phyloP scores from a whole-genome alignment of 2,329 filamentous ascomycete genomes.

The Myriosclerotinia scirpicola region DNA sequence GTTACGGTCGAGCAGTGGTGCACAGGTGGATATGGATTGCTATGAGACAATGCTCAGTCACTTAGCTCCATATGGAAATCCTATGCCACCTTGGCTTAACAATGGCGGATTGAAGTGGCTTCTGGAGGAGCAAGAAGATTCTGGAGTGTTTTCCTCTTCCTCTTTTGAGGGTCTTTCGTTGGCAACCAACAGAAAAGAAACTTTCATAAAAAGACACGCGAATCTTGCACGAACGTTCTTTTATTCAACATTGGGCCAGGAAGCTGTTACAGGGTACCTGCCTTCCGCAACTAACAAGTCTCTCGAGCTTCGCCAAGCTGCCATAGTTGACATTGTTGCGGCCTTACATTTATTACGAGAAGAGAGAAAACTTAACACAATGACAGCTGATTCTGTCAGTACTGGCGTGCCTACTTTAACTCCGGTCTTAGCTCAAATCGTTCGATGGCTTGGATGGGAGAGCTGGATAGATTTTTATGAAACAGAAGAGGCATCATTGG shows the following conservation, averaged over 20 bases:
- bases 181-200: conserved; percentile 50
- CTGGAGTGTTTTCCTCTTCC: conserved; percentile 31
- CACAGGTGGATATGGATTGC: conserved; percentile 42
- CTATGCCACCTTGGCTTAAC: conserved; percentile 57
- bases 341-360: conserved; percentile 85
- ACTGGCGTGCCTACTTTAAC: conserved; percentile 55
- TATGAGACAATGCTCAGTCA: conserved; percentile 50
- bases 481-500: conserved; percentile 55
- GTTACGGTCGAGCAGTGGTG: conserved; percentile 52
- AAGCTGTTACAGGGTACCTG: conserved; percentile 56
- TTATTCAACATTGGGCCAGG: conserved; percentile 55
- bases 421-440: conserved; percentile 77
- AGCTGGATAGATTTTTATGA: conserved; percentile 63
- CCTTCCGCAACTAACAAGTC: conserved; percentile 57
- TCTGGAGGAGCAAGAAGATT: conserved; percentile 53
- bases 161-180: conserved; percentile 25
- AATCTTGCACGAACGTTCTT: conserved; percentile 65
- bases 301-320: conserved; percentile 57
- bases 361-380: conserved; percentile 78
- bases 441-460: conserved; percentile 76
- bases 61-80: conserved; percentile 42
- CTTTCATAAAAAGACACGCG: conserved; percentile 54
- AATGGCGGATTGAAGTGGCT: conserved; percentile 71
- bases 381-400: conserved; percentile 49
- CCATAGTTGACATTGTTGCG: conserved; percentile 67